Base-by-base conservation (phyloP, 306 rosid species). In the Ceratonia siliqua region DNA sequence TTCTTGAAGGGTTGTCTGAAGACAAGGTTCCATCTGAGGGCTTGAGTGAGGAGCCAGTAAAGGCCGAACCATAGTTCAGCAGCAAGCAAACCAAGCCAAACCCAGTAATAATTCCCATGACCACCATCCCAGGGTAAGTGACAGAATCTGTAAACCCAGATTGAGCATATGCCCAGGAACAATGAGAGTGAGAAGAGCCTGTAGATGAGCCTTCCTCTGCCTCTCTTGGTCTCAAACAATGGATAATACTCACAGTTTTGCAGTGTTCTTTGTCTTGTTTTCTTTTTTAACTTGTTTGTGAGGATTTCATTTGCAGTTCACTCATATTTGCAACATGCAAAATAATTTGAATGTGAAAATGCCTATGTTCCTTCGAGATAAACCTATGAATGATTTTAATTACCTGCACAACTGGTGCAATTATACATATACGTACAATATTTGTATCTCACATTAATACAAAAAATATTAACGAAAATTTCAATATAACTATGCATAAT, bases 41-140 rank as follows among this genome's bases (percentile, higher is more conserved):
- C 80, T 65, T 91, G 96, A 76, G 89, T 82, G 75, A 89, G 82
- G 49, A 94, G 0, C 97, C 96, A 94, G 67, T 94, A 89, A 64
- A 94, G 72, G 14, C 96, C 88, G 32, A 91, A 94, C 97, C 97
- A 94, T 1, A 91, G 41, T 38, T 94, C 97, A 56, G 96, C 83
- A 46, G 8, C 86, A 57, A 89, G 49, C 86, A 94, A 21, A 7
- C 88, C 92, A 62, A 89, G 5, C 92, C 92, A 89, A 2, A 6
- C 84, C 86, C 84, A 85, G 4, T 2, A 28, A 28, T 28, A 28
- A 20, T 81, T 87, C 33, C 81, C 86, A 77, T 55, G 74, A 46
- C 78, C 73, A 42, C 30, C 79, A 6, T 64, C 74, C 72, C 15
- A 55, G 56, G 77, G 83, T 35, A 85, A 62, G 72, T 84, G 79